A percentile compares a stretch with the other conserved stretches of the same genome.
Evolutionary conservation across 805 yeast species (phyloP).

Genomic region (Scheffersomyces lignosus): DNA sequence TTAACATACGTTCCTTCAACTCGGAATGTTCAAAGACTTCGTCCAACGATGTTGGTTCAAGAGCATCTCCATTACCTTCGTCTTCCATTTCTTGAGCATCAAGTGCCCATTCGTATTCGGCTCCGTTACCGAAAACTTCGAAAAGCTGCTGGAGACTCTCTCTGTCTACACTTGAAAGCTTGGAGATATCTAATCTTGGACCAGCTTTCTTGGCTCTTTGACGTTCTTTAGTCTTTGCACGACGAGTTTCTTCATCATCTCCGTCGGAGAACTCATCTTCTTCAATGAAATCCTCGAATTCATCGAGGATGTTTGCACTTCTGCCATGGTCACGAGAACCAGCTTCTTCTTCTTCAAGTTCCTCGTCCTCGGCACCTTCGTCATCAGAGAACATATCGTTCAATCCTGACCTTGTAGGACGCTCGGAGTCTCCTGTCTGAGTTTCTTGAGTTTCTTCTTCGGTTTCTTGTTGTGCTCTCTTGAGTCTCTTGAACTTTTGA

Average conservation of each 20-base stretch:
- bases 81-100: constrained; percentile 79
- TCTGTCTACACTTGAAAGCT: constrained; percentile 68
- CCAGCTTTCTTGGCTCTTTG: constrained; percentile 34
- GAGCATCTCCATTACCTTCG: constrained; percentile 51
- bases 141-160: constrained; percentile 90
- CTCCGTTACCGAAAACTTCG: constrained; percentile 96
- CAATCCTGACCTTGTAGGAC: constrained; percentile 41
- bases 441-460: constrained; percentile 33
- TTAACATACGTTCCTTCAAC: constrained; percentile 83
- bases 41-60: constrained; percentile 63
- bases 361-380: constrained; percentile 26
- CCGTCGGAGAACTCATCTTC: constrained; percentile 95
- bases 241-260: constrained; percentile 51
- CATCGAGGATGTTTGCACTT: constrained; percentile 68
- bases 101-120: constrained; percentile 96
- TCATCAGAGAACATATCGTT: constrained; percentile 73
- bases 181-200: constrained; percentile 55
- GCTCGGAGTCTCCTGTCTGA: constrained; percentile 21
- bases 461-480: constrained; percentile 54
- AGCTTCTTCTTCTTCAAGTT: constrained; percentile 32
- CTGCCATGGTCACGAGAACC: constrained; percentile 31
- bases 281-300: constrained; percentile 95
- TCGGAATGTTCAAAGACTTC: constrained; percentile 96
- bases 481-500: constrained; percentile 72
- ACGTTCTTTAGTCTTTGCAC: constrained; percentile 29